Conservation (phyloP, 2,329 filamentous ascomycete species). For the Talaromyces islandicus region DNA sequence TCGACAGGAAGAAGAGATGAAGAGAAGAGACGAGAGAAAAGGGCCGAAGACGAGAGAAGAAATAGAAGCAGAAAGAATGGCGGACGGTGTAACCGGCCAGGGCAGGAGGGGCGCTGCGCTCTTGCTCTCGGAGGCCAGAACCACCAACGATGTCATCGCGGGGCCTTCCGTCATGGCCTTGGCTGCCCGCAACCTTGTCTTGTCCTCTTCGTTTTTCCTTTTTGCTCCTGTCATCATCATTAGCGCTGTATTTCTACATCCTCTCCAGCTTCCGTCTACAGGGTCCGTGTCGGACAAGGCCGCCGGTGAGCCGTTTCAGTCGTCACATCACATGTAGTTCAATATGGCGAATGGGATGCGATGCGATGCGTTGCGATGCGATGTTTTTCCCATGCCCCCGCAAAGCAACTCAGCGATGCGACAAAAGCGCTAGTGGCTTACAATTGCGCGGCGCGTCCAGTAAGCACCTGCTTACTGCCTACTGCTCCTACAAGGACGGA, state of each 20-base stretch:
- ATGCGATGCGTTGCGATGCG: not conserved
- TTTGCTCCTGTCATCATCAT: not conserved
- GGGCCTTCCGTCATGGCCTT: constrained; percentile 6
- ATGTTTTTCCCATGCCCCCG: not conserved
- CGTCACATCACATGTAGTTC: not conserved
- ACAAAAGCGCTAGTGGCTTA: not conserved
- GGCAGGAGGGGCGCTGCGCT: not conserved
- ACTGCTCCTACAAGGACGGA: too few relatives aligned
- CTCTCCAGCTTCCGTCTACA: not conserved
- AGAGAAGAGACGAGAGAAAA: constrained; percentile 9
- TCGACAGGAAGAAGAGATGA: not conserved
- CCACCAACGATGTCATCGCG: constrained; percentile 12
- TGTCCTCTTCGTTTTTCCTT: too few relatives aligned
- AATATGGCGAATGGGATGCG: not conserved
- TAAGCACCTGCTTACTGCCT: not conserved
- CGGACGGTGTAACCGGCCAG: constrained; percentile 2
- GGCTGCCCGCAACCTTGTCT: not conserved
- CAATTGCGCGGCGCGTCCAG: not conserved
- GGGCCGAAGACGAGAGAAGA: constrained; percentile 14
- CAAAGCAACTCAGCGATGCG: not conserved
- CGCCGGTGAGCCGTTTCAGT: not conserved
- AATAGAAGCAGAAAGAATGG: constrained; percentile 11
- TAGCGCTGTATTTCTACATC: not conserved
- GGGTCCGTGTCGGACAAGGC: not conserved
- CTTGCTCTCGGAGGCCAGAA: not conserved